Conservation (phyloP, 805 yeast species). For the Tetrapisispora nanseiensis region DNA sequence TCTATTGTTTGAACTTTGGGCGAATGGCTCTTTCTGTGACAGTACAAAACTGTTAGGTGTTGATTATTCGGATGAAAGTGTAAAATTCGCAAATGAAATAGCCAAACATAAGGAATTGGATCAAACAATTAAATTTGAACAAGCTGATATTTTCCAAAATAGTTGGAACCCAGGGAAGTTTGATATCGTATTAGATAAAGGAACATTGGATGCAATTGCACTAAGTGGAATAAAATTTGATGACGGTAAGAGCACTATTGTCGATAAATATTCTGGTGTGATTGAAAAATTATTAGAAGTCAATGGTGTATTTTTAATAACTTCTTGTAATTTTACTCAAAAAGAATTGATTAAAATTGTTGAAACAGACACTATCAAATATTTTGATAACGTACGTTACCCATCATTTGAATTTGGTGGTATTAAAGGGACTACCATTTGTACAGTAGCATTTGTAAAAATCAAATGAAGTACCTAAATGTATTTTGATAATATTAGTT, state of each 20-base stretch:
- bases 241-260: slow-evolving; percentile 35
- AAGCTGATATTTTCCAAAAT: slow-evolving; percentile 55
- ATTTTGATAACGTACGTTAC: slow-evolving; percentile 61
- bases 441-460: slow-evolving; percentile 70
- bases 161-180: slow-evolving; percentile 36
- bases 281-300: slow-evolving; percentile 46
- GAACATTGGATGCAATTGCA: slow-evolving; percentile 95
- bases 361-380: slow-evolving; percentile 37
- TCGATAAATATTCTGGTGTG: slow-evolving; percentile 53
- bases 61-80: slow-evolving; percentile 79
- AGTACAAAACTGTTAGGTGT: slow-evolving; percentile 58
- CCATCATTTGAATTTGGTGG: slow-evolving; percentile 90
- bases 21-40: slow-evolving; percentile 41
- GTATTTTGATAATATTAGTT: not conserved
- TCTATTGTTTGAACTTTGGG: slow-evolving; percentile 55
- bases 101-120: slow-evolving; percentile 35
- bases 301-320: slow-evolving; percentile 59
- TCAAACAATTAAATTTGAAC: slow-evolving; percentile 40
- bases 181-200: slow-evolving; percentile 83
- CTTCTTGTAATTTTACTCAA: slow-evolving; percentile 91
- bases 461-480: slow-evolving; percentile 6
- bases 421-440: slow-evolving; percentile 73
- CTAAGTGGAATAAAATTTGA: slow-evolving; percentile 51
- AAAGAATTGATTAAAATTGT: slow-evolving; percentile 54
- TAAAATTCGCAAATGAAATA: slow-evolving; percentile 59